Evolutionary conservation across 768 basidiomycete species (phyloP).

Genomic region (Hemileccinum rubropunctum): DNA sequence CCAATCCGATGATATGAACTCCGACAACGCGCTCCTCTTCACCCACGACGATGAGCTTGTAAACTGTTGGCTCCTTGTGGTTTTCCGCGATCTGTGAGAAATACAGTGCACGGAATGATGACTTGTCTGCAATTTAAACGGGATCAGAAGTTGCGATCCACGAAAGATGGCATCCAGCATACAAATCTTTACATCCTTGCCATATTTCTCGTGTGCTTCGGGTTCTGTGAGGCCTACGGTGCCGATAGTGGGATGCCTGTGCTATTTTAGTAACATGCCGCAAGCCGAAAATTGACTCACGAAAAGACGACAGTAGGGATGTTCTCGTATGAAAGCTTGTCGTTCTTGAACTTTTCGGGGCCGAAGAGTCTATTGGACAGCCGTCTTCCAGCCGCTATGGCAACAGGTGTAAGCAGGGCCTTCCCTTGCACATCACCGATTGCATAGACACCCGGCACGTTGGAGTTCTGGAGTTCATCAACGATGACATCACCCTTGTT

Average conservation of each 20-base stretch:
- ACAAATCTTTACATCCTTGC: constrained; percentile 91
- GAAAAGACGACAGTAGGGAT: constrained; percentile 97
- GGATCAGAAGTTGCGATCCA: neutral
- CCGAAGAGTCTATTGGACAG: constrained; percentile 91
- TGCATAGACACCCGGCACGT: constrained; percentile 65
- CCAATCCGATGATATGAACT: constrained; percentile 86
- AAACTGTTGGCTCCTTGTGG: constrained; percentile 93
- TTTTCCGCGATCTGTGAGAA: constrained; percentile 88
- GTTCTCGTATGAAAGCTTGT: constrained; percentile 85
- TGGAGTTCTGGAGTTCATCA: constrained; percentile 89
- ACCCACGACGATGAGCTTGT: constrained; percentile 87
- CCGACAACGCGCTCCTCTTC: constrained; percentile 96
- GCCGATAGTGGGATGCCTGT: constrained; percentile 91
- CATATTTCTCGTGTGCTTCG: constrained; percentile 84
- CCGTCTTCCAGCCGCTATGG: constrained; percentile 91
- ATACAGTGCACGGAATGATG: constrained; percentile 80
- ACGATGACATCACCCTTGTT: constrained; percentile 82
- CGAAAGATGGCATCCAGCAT: constrained; percentile 31
- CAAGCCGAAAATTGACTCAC: constrained; percentile 46
- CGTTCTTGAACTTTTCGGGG: constrained; percentile 76
- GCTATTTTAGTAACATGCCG: constrained; percentile 3
- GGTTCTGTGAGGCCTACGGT: constrained; percentile 94
- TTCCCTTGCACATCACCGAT: constrained; percentile 95
- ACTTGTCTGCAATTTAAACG: constrained; percentile 55
- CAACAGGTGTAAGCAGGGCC: constrained; percentile 91